A percentile compares a stretch with the other conserved stretches of the same genome.
These are phyloP conservation scores for Botryotinia narcissicola DNA, from an alignment of 2,329 filamentous ascomycete species.

Conservation along the genomic window DNA sequence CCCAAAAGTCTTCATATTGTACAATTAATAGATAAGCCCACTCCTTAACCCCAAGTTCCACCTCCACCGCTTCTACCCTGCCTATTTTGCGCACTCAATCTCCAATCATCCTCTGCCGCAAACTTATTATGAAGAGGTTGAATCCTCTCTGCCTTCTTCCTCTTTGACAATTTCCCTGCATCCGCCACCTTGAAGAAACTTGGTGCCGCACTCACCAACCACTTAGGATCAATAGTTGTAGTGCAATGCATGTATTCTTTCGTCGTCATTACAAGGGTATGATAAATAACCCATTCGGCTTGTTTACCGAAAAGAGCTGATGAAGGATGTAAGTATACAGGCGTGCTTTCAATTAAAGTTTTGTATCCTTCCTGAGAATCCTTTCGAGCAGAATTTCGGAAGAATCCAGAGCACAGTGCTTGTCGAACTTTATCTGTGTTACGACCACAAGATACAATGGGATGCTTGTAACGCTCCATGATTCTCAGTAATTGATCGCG, in stretches of 20 bases:
- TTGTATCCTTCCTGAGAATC: constrained; percentile 97
- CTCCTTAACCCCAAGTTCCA: constrained; percentile 78
- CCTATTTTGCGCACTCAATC: constrained; percentile 81
- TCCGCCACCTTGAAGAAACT: constrained; percentile 98
- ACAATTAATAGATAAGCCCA: background rate
- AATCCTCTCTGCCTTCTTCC: constrained; percentile 91
- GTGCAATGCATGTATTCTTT: constrained; percentile 99
- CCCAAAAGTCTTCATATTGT: background rate
- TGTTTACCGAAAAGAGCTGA: constrained; percentile 94
- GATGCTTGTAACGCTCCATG: constrained; percentile 86
- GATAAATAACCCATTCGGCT: constrained; percentile 93
- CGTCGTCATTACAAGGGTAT: constrained; percentile 85
- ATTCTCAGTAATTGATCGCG: constrained; percentile 89
- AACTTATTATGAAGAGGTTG: constrained; percentile 94
- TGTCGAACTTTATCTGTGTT: constrained; percentile 85
- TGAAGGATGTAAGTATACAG: constrained; percentile 90
- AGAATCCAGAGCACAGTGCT: constrained; percentile 89
- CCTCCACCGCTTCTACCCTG: constrained; percentile 82
- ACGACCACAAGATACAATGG: constrained; percentile 78
- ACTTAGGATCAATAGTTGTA: constrained; percentile 89
- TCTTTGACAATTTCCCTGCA: constrained; percentile 72
- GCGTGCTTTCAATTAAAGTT: constrained; percentile 91
- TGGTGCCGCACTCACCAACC: constrained; percentile 92
- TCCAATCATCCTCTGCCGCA: constrained; percentile 91
- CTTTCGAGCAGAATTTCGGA: constrained; percentile 91